Percentiles rank a stretch among this genome's conserved stretches.
These are phyloP conservation scores for Spergularia marina DNA, from an alignment of 148 eudicot genomes.

Conservation along the genomic window DNA sequence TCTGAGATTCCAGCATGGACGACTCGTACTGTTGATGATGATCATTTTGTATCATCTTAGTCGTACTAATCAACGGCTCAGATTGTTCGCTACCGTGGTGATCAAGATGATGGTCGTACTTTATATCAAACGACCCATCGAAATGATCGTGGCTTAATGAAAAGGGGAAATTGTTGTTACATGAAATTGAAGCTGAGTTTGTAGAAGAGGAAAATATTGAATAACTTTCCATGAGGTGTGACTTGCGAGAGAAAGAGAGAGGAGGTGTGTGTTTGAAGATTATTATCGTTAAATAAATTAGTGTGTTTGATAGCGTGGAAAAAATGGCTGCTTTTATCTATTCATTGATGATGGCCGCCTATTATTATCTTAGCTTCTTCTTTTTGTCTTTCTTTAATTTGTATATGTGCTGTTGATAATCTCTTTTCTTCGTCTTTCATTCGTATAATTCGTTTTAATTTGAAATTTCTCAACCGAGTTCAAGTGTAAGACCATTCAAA, in stretches of 20 bases:
- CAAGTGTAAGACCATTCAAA: too few relatives aligned
- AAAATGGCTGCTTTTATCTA: neutral
- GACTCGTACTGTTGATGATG: neutral
- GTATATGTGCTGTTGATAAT: neutral
- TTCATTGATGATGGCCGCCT: conserved; percentile 16
- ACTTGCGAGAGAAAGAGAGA: neutral
- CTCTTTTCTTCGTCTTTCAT: neutral
- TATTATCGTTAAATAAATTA: neutral
- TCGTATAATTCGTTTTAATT: too few relatives aligned
- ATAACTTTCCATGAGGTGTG: conserved; percentile 17
- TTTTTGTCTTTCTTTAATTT: neutral
- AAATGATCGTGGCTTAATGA: conserved; percentile 6
- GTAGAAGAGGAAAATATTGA: conserved; percentile 25
- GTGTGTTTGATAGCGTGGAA: neutral
- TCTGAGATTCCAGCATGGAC: conserved; percentile 10
- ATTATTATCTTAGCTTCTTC: neutral
- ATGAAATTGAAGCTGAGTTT: conserved; percentile 29
- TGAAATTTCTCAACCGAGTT: too few relatives aligned
- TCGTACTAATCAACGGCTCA: conserved; percentile 14
- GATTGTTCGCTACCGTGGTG: neutral
- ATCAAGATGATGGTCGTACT: neutral
- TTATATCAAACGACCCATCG: neutral
- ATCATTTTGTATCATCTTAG: conserved; percentile 8
- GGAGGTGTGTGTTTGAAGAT: neutral
- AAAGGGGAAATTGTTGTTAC: conserved; percentile 26